Evolutionary conservation across 352 stramenopile genomes (phyloP).

Genomic region (Peronospora farinosa): DNA sequence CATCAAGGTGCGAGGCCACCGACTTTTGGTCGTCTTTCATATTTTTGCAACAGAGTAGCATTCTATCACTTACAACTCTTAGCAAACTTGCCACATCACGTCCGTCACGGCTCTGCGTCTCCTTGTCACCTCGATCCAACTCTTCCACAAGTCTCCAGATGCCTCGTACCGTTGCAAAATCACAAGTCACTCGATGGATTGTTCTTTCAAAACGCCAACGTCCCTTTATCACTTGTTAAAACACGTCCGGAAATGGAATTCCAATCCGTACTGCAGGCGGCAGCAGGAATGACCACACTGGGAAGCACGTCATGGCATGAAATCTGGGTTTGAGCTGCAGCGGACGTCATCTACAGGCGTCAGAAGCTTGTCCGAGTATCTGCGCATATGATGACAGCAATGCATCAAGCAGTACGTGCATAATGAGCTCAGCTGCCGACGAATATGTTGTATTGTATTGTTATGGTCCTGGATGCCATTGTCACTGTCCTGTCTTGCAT

Average conservation of each 20-base stretch:
- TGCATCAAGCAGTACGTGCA: constrained; percentile 44
- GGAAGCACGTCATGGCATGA: constrained; percentile 56
- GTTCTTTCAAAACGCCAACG: constrained; percentile 3
- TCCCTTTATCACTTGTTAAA: constrained; percentile 16
- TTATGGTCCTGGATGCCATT: background rate
- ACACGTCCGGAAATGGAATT: constrained; percentile 22
- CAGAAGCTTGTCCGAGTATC: constrained; percentile 13
- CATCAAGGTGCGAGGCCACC: constrained; percentile 24
- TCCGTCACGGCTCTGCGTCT: constrained; percentile 9
- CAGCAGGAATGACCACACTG: constrained; percentile 48
- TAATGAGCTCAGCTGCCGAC: constrained; percentile 16
- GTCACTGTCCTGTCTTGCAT: constrained; percentile 9
- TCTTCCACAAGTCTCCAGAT: constrained; percentile 50
- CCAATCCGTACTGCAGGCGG: constrained; percentile 41
- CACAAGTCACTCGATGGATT: constrained; percentile 36
- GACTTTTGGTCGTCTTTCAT: constrained; percentile 6
- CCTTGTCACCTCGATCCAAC: constrained; percentile 21
- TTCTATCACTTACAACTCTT: constrained; percentile 25
- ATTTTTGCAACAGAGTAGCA: constrained; percentile 7
- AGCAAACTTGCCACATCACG: constrained; percentile 29
- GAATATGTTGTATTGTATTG: constrained; percentile 6
- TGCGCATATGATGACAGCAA: constrained; percentile 34
- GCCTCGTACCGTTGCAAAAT: constrained; percentile 51
- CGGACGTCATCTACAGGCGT: constrained; percentile 42
- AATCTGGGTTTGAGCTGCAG: constrained; percentile 42